Evolutionary conservation across 345 rosid species (phyloP), one percentile per base, ranked within the genome.

Genomic region (Lumnitzera racemosa): DNA sequence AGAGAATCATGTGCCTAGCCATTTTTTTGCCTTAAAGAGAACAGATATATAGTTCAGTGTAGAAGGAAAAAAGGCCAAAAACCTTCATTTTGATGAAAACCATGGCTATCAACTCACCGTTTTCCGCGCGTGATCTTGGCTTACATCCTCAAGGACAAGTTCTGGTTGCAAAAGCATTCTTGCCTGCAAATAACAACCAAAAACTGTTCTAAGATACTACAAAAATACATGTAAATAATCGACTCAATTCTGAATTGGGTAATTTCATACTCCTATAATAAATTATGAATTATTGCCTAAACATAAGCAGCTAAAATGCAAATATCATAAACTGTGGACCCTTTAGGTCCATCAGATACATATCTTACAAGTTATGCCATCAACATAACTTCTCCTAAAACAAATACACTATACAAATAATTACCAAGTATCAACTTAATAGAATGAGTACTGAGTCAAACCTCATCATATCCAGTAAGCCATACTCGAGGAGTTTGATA

Each of bases 391-490:
- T 36, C 43, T 36, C 43, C 43, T 9, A 36, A 9, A 36, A 54
- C 46, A 24, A 47, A 47, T 3, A 48, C 41, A 9, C 61, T 31
- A 16, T 27, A 48, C 46, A 54, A 25, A 17, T 47, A 25, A 23
- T 31, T 13, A 43, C 0, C 41, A 51, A 49, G 46, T 27, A 47
- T 20, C 48, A 5, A n/a, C 13, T 43, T 0, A 49, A 15, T 13
- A 46, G 16, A 65, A 11, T 31, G 27, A 53, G 31, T 17, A 49
- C 3, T 49, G 20, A 12, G 16, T 67, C 81, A 57, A 46, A 86
- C 98, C 92, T 89, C 96, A 60, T 89, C 96, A 69, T 91, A 86
- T 66, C 96, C 96, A 66, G 95, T 89, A 64, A 89, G 85, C 92
- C 92, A 91, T 53, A 91, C 96, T 58, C 95, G 90, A 49, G 97